A percentile compares a stretch with the other conserved stretches of the same genome.
Evolutionary conservation across 2,329 filamentous ascomycete genomes (phyloP).

Genomic region (Aplosporella prunicola): DNA sequence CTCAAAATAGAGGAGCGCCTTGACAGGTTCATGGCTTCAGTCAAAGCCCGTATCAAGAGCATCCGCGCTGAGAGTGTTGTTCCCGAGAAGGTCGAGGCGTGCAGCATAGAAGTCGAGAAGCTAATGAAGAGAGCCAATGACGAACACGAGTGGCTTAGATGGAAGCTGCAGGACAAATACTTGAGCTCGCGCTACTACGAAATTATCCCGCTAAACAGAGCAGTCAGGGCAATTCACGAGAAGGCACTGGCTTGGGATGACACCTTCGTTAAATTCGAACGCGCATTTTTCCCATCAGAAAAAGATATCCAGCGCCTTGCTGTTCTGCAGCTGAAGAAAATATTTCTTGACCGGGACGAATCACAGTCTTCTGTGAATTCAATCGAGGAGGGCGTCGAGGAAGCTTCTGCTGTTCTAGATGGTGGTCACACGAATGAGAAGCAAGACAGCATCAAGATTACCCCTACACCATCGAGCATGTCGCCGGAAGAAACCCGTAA

Average conservation of each 20-base stretch:
- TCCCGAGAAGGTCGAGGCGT: constrained; percentile 75
- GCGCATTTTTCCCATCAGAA: constrained; percentile 84
- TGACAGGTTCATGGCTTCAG: constrained; percentile 77
- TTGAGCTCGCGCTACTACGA: constrained; percentile 94
- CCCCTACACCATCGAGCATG: constrained; percentile 32
- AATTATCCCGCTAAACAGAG: constrained; percentile 83
- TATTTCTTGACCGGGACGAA: constrained; percentile 81
- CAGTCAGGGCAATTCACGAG: constrained; percentile 83
- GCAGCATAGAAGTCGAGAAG: constrained; percentile 69
- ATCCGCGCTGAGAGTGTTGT: constrained; percentile 89
- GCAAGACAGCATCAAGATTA: constrained; percentile 17
- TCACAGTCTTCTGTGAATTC: constrained; percentile 65
- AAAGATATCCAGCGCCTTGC: constrained; percentile 92
- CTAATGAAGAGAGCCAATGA: constrained; percentile 73
- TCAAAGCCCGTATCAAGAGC: constrained; percentile 71
- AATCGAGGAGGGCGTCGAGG: constrained; percentile 55
- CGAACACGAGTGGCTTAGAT: constrained; percentile 64
- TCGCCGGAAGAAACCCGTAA: constrained; percentile 55
- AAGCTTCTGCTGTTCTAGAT: constrained; percentile 17
- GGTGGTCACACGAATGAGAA: constrained; percentile 14
- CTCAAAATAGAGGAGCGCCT: constrained; percentile 71
- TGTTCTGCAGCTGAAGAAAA: constrained; percentile 83
- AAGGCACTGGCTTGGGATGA: constrained; percentile 91
- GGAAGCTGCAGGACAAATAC: constrained; percentile 79
- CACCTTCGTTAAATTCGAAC: constrained; percentile 81